Base-by-base conservation (phyloP, 345 rosid genomes). In the Pistacia integerrima region DNA sequence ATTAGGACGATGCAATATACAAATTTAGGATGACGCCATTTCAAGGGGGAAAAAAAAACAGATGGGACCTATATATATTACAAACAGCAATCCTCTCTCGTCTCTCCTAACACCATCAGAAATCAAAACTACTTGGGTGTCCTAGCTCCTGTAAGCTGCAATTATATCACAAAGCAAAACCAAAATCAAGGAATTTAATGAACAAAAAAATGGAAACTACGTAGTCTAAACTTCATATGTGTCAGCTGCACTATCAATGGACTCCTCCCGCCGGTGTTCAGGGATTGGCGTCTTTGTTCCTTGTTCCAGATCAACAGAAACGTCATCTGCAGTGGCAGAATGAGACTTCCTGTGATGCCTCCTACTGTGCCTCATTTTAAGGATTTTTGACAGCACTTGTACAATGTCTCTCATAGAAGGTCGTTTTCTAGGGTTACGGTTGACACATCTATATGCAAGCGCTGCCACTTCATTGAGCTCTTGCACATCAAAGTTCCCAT, bases 351-450 rank as follows among this genome's bases (percentile, higher is more conserved):
- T 84, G 76, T 84, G 96, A 76, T 89, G 94, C 78, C 81, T 89
- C 79, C 79, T 92, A 35, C 18, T 73, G 81, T 89, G 93, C 75
- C 97, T 90, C 55, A 79, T 12, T 77, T 93, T 93, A 52, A 92
- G 79, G 66, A 96, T 83, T 83, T 92, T 85, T 3, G 94, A 74
- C 72, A 96, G 88, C 51, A 89, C 95, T 83, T 90, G 98, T 60
- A 96, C 99, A 35, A 90, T 88, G 84, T 96, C 99, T 74, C 99
- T 88, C 97, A 94, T 92, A 71, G 91, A 87, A 44, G 98, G 97
- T 17, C 99, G 89, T 86, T 90, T 96, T 61, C 88, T 89, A 1
- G 99, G 90, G 20, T 74, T 79, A 4, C 90, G 93, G 84, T 85
- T 86, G 59, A 96, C 85, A 67, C 97, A 91, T 84, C 85, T 94